A percentile compares a stretch with the other conserved stretches of the same genome.
Conservation (phyloP, 2,329 filamentous ascomycete species). For the Microdochium paspali region DNA sequence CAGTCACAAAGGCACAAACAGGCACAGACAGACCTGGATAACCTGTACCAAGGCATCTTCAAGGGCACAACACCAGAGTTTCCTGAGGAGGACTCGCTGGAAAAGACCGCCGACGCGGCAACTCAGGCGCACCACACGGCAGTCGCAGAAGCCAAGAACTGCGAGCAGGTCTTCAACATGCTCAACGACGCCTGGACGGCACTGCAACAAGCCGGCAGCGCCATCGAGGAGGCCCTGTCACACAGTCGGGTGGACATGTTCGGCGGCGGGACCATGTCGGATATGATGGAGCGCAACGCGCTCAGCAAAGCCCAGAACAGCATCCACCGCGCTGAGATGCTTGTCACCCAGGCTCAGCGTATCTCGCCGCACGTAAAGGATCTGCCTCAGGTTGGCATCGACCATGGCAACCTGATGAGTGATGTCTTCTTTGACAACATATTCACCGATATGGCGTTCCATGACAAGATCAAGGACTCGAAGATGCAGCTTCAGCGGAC, state of each 20-base stretch:
- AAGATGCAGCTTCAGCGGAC: constrained; percentile 25
- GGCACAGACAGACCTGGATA: constrained; percentile 37
- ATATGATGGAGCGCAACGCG: constrained; percentile 44
- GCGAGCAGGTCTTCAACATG: constrained; percentile 29
- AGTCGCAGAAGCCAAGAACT: constrained; percentile 24
- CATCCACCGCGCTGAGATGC: constrained; percentile 28
- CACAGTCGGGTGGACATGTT: constrained; percentile 33
- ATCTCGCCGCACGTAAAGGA: constrained; percentile 25
- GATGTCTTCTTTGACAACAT: constrained; percentile 48
- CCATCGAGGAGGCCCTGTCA: constrained; percentile 16
- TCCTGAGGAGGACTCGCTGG: constrained; percentile 40
- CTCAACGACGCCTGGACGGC: constrained; percentile 21
- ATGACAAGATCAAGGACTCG: constrained; percentile 38
- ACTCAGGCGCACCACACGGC: constrained; percentile 26
- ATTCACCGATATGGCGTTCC: constrained; percentile 41
- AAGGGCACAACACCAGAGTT: constrained; percentile 40
- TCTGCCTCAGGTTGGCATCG: constrained; percentile 31
- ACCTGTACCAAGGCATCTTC: constrained; percentile 44
- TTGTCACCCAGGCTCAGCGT: constrained; percentile 27
- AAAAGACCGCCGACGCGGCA: constrained; percentile 24
- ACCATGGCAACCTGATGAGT: constrained; percentile 33
- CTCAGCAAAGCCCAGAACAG: constrained; percentile 35
- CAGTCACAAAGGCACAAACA: constrained; percentile 23
- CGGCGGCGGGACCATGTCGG: constrained; percentile 32
- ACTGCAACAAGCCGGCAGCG: not conserved